Conservation (phyloP, 1,284 basidiomycete genomes). For the Apiotrichum mycotoxinovorans region DNA sequence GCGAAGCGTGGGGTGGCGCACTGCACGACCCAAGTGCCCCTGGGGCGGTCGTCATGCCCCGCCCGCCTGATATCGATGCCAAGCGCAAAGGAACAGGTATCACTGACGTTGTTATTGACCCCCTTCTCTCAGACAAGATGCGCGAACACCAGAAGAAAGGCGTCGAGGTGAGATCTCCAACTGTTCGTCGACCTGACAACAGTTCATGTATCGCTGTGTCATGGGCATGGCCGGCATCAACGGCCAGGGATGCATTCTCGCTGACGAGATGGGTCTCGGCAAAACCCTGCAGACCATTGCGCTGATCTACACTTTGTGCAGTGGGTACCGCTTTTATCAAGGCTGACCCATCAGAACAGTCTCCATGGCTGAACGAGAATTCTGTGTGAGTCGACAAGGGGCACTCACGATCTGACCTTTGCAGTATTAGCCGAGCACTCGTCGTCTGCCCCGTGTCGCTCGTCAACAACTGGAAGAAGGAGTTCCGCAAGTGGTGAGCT, state of each 20-base stretch:
- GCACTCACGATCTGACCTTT: background rate
- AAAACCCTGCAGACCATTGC: constrained; percentile 85
- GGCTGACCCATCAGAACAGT: constrained; percentile 58
- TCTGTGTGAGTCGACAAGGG: constrained; percentile 46
- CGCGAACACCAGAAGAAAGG: constrained; percentile 91
- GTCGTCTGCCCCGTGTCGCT: constrained; percentile 94
- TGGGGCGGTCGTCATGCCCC: constrained; percentile 81
- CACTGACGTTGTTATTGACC: constrained; percentile 91
- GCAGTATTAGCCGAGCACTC: constrained; percentile 67
- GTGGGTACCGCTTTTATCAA: constrained; percentile 52
- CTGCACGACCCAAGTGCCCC: constrained; percentile 62
- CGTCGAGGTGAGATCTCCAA: constrained; percentile 43
- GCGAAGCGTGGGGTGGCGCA: constrained; percentile 30
- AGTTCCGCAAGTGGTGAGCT: constrained; percentile 84
- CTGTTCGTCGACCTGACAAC: constrained; percentile 10
- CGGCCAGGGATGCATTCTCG: constrained; percentile 83
- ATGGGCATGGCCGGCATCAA: constrained; percentile 90
- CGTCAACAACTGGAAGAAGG: constrained; percentile 93
- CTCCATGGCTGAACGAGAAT: constrained; percentile 64
- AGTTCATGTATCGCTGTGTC: constrained; percentile 93
- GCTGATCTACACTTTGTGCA: constrained; percentile 81
- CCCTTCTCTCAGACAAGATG: constrained; percentile 70
- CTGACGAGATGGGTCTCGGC: constrained; percentile 95
- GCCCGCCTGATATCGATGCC: constrained; percentile 67
- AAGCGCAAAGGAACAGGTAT: constrained; percentile 59